These are phyloP conservation scores for Aspergillus chevalieri DNA, from an alignment of 2,329 filamentous ascomycete species.

Conservation along the genomic window DNA sequence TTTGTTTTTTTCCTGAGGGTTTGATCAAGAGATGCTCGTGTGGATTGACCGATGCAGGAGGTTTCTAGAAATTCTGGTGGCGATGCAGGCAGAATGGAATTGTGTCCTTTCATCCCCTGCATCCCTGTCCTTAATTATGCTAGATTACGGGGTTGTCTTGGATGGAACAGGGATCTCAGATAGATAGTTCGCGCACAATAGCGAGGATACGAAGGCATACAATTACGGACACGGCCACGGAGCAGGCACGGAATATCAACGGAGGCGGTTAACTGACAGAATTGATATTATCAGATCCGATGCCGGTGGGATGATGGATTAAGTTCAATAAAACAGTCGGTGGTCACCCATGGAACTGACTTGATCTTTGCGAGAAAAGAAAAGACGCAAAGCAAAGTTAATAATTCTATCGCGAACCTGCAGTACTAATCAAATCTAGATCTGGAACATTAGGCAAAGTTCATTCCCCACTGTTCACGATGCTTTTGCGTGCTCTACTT, in stretches of 20 bases:
- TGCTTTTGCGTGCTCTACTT: too few relatives aligned
- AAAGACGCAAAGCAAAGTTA: too few relatives aligned
- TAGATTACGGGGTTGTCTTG: background rate
- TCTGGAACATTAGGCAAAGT: too few relatives aligned
- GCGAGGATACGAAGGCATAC: background rate
- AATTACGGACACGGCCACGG: background rate
- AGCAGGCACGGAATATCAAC: too few relatives aligned
- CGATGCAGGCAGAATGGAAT: background rate
- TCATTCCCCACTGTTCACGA: too few relatives aligned
- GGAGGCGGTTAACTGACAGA: too few relatives aligned
- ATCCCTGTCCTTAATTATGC: too few relatives aligned
- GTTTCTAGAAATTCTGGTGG: background rate
- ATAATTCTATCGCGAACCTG: too few relatives aligned
- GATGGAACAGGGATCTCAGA: background rate
- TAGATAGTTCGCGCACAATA: background rate
- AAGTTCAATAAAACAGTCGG: background rate
- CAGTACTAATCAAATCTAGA: too few relatives aligned
- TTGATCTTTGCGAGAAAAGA: too few relatives aligned
- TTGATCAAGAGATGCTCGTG: background rate
- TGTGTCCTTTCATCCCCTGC: background rate
- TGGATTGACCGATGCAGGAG: background rate
- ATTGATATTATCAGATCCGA: background rate
- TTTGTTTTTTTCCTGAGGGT: background rate
- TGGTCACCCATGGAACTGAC: background rate
- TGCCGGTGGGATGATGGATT: background rate